Evolutionary conservation across 306 rosid species (phyloP).

Genomic region (Gynostemma pentaphyllum): DNA sequence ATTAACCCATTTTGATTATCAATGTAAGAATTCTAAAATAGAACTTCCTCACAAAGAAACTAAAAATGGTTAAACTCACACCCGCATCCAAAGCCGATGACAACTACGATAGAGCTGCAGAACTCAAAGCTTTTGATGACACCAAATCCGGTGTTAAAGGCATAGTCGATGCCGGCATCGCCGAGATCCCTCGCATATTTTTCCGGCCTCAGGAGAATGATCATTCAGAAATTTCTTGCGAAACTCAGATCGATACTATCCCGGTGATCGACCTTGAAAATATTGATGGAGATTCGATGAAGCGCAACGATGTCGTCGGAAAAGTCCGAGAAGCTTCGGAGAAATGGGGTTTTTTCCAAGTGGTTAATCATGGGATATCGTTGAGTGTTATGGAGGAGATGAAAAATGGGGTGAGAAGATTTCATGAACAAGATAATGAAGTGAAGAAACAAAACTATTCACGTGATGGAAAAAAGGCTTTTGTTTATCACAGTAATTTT

Average conservation of each 20-base stretch:
- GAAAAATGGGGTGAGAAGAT: constrained; percentile 20
- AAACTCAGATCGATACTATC: constrained; percentile 2
- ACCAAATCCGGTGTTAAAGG: constrained; percentile 57
- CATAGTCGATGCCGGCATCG: constrained; percentile 46
- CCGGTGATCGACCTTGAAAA: constrained; percentile 30
- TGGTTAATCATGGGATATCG: constrained; percentile 33
- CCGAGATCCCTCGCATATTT: constrained; percentile 36
- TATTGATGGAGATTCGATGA: not conserved
- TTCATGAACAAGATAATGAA: constrained; percentile 25
- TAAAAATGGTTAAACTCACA: not conserved
- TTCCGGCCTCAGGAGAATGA: not conserved
- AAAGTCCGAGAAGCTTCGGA: constrained; percentile 21
- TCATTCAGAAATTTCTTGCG: not conserved
- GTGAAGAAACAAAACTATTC: constrained; percentile 22
- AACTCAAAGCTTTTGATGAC: constrained; percentile 28
- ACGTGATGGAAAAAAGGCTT: constrained; percentile 7
- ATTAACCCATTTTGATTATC: too few species aligned
- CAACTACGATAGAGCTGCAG: constrained; percentile 8
- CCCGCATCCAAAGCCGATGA: not conserved
- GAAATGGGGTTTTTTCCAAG: constrained; percentile 35
- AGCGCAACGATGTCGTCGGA: constrained; percentile 15
- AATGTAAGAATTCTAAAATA: too few species aligned
- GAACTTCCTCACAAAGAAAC: too few species aligned
- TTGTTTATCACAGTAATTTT: constrained; percentile 21
- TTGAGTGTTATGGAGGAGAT: constrained; percentile 23